A percentile compares a stretch with the other conserved stretches of the same genome.
Evolutionary conservation across 148 eudicot genomes (phyloP).

Genomic region (Salicornia ramosissima): DNA sequence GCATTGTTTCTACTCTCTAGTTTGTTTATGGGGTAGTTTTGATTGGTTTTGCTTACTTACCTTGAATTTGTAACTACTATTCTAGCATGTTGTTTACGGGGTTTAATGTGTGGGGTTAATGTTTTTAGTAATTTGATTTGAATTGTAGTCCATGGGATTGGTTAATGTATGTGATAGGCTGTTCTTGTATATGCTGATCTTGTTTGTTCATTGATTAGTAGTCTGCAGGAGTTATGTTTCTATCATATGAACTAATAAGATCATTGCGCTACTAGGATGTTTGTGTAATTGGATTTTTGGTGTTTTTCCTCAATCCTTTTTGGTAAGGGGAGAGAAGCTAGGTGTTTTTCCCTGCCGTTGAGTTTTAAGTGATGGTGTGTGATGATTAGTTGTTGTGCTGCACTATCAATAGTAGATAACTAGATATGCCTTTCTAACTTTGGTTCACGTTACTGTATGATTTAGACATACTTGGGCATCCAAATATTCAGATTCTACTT

Average conservation of each 20-base stretch:
- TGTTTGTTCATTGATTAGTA: background rate
- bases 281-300: too few species aligned
- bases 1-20: too few species aligned
- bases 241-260: too few species aligned
- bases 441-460: background rate
- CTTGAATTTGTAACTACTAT: background rate
- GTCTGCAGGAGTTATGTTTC: too few species aligned
- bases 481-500: constrained; percentile 87
- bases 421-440: background rate
- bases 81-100: background rate
- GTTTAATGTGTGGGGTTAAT: background rate
- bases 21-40: background rate
- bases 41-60: background rate
- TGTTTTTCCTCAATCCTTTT: too few species aligned
- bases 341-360: too few species aligned
- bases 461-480: constrained; percentile 87
- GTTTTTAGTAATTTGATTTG: background rate
- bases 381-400: background rate
- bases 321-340: too few species aligned
- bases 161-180: background rate
- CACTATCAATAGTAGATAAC: background rate
- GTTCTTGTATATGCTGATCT: background rate
- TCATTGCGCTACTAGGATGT: too few species aligned
- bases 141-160: too few species aligned
- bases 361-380: too few species aligned